Conservation (phyloP, 1,284 basidiomycete genomes). For the Tilletiopsis washingtonensis region DNA sequence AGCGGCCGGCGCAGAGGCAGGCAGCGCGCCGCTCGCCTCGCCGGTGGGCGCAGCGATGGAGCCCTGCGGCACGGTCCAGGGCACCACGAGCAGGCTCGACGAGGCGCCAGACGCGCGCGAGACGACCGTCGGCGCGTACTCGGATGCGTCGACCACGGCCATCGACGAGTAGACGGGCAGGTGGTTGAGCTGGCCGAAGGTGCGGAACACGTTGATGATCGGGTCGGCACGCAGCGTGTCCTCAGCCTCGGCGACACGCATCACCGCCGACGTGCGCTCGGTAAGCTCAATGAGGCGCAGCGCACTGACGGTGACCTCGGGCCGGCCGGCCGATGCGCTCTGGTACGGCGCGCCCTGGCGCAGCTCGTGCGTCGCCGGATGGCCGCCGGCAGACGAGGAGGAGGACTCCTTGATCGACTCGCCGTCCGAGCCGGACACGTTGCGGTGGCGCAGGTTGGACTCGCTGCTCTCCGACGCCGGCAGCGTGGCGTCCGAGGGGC, state of each 20-base stretch:
- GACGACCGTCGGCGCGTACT: conserved; percentile 63
- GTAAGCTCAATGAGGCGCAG: conserved; percentile 59
- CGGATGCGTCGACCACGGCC: conserved; percentile 63
- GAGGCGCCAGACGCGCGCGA: conserved; percentile 57
- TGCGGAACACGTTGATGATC: conserved; percentile 68
- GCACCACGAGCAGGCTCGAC: conserved; percentile 70
- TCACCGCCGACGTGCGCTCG: conserved; percentile 73
- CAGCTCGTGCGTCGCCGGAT: not conserved
- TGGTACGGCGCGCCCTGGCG: no score
- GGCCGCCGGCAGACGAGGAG: no score
- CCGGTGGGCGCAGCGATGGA: not conserved
- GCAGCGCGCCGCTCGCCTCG: no score
- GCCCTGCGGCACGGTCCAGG: conserved; percentile 58
- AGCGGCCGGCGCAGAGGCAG: no score
- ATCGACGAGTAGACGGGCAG: conserved; percentile 58
- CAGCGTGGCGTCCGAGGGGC: conserved; percentile 35
- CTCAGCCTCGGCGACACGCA: conserved; percentile 68
- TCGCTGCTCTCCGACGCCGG: no score
- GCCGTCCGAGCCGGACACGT: not conserved
- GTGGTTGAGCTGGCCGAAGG: conserved; percentile 68
- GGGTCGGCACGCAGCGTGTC: conserved; percentile 65
- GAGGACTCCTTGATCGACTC: not conserved
- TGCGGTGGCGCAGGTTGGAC: not conserved
- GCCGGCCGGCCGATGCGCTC: not conserved
- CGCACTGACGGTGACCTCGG: conserved; percentile 29